Conservation (phyloP, 202 grass and related monocot genomes). For the Elaeis oleifera region DNA sequence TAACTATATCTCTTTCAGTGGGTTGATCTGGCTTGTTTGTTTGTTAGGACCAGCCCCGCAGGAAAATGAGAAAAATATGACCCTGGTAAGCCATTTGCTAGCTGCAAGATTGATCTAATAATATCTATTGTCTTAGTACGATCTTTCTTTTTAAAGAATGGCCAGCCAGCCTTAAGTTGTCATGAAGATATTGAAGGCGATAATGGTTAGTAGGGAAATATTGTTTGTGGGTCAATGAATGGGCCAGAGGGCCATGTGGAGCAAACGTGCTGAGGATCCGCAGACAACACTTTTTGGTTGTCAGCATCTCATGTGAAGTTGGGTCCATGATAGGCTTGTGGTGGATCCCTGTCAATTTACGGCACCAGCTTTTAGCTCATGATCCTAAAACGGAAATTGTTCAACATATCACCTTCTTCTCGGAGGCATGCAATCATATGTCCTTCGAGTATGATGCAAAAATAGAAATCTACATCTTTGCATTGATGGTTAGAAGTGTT, state of each 20-base stretch:
- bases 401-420: background rate
- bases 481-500: too few relatives aligned
- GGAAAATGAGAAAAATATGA: too few relatives aligned
- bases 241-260: conserved; percentile 19
- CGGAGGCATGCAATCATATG: too few relatives aligned
- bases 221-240: background rate
- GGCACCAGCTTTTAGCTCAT: background rate
- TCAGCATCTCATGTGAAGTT: conserved; percentile 12
- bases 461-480: too few relatives aligned
- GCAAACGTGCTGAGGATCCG: conserved; percentile 14
- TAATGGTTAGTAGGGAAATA: background rate
- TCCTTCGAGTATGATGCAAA: too few relatives aligned
- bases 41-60: too few relatives aligned
- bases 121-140: too few relatives aligned
- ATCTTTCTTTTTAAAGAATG: too few relatives aligned
- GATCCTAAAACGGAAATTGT: background rate
- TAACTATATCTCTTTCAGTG: background rate
- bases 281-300: conserved; percentile 12
- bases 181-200: background rate
- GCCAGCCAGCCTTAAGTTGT: background rate
- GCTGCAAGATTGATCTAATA: background rate
- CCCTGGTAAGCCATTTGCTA: background rate
- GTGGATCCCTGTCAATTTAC: background rate
- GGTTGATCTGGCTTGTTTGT: background rate
- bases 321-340: conserved; percentile 5